Conservation (phyloP, 2,329 filamentous ascomycete species). For the Trichophyton benhamiae region DNA sequence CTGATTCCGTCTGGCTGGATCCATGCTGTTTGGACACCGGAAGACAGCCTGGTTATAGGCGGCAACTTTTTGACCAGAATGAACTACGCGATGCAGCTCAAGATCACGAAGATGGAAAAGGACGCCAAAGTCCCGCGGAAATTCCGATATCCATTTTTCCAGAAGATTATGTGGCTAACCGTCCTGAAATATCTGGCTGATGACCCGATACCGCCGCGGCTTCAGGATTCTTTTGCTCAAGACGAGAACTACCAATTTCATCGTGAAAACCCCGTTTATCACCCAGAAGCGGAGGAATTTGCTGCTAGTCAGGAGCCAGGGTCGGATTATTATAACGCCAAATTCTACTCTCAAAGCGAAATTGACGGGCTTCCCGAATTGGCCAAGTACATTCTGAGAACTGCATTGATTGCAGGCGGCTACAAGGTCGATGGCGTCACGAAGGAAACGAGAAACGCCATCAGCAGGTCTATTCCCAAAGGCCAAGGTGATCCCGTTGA, state of each 20-base stretch:
- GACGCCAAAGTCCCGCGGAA: conserved; percentile 53
- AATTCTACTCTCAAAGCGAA: conserved; percentile 52
- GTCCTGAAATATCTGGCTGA: conserved; percentile 51
- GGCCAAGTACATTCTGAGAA: conserved; percentile 49
- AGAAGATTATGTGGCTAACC: conserved; percentile 57
- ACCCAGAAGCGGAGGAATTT: conserved; percentile 39
- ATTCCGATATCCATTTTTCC: conserved; percentile 56
- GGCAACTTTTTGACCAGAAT: conserved; percentile 56
- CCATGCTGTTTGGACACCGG: conserved; percentile 58
- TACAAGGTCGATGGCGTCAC: conserved; percentile 49
- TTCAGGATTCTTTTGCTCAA: conserved; percentile 43
- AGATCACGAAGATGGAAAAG: conserved; percentile 54
- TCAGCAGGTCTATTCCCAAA: conserved; percentile 52
- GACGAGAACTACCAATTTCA: conserved; percentile 43
- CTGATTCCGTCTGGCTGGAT: conserved; percentile 61
- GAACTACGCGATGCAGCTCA: conserved; percentile 55
- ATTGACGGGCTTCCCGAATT: conserved; percentile 49
- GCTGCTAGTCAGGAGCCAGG: conserved; percentile 37
- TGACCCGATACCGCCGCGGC: conserved; percentile 48
- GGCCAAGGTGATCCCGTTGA: conserved; percentile 49
- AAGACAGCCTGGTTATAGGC: conserved; percentile 58
- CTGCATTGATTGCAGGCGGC: conserved; percentile 49
- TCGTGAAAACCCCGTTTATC: conserved; percentile 45
- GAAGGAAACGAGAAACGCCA: conserved; percentile 45
- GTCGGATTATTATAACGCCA: conserved; percentile 43